Evolutionary conservation across 2,329 filamentous ascomycete species (phyloP), one percentile per base, ranked within the genome.

Genomic region (Coniella vitis): DNA sequence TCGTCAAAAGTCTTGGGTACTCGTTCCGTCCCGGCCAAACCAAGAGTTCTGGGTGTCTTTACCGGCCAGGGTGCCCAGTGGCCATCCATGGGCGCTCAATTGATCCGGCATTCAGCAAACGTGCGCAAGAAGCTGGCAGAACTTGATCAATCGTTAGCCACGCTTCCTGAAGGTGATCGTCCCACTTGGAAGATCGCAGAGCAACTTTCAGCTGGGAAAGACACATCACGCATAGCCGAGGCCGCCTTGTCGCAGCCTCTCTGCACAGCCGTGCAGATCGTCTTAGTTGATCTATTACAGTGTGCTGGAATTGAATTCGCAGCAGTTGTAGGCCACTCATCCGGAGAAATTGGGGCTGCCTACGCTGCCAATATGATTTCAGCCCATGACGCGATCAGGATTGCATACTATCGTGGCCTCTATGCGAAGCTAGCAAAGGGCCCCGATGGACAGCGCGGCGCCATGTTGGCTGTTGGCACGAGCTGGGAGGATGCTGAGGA

Each of bases 241-340:
- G 57, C 59, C 14, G 54, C 58, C 34, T 52, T 65, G 21, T 59
- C 60, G 17, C 66, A 69, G 48, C 63, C 69, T 3, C 46, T 65
- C 4, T 69, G 63, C 42, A 69, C 66, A 3, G 68, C 69, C 0
- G 45, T 74, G 2, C 70, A 73, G 53, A 60, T 73, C n/a, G 65
- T 57, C 9, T 51, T 73, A 4, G 62, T 68, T 0, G 61, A 68
- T 4, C 57, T 71, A 4, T 58, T 72, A 8, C 49, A 50, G n/a
- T 51, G 55, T 2, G 61, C 57, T 54, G 60, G 59, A 0, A 57
- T 67, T 32, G 50, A 41, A 2, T 59, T 63, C 10, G 53, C 51
- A 0, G 57, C 57, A 0, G 62, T 68, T 8, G 54, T 58, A 13
- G 54, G 64, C 8, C 60, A 68, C 39, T 67, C 64, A 0, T 63